A percentile compares a stretch with the other conserved stretches of the same genome.
Conservation (phyloP, 163 green algal species). For the Chlorella variabilis region DNA sequence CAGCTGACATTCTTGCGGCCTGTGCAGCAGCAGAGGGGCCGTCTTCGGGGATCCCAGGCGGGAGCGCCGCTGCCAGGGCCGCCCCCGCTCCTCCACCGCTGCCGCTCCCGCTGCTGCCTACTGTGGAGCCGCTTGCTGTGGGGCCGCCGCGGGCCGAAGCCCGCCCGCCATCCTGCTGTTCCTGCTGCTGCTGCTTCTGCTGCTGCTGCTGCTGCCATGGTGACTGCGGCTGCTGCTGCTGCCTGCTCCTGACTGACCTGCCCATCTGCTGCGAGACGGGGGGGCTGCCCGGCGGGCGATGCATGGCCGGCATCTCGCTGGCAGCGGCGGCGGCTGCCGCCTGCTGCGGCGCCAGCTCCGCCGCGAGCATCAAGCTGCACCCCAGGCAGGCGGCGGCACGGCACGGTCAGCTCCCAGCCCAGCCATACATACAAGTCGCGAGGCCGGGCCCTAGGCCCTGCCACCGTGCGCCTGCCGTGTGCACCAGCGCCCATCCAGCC, state of each 20-base stretch:
- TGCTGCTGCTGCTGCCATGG: neutral
- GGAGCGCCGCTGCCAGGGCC: neutral
- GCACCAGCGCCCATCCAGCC: too few species aligned
- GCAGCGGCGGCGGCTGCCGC: constrained; percentile 5
- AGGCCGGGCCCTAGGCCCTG: too few species aligned
- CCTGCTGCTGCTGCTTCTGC: neutral
- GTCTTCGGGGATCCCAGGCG: neutral
- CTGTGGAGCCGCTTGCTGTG: neutral
- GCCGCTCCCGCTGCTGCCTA: neutral
- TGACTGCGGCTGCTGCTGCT: constrained; percentile 11
- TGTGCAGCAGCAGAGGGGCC: too few species aligned
- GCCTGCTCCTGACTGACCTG: neutral
- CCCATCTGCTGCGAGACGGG: too few species aligned
- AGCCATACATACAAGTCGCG: too few species aligned
- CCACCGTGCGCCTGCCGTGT: too few species aligned
- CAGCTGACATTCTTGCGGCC: too few species aligned
- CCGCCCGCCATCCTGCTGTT: neutral
- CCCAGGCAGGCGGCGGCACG: too few species aligned
- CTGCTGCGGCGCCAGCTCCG: constrained; percentile 12
- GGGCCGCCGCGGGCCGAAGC: too few species aligned
- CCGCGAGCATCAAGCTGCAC: constrained; percentile 18
- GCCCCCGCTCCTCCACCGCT: neutral
- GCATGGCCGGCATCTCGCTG: neutral
- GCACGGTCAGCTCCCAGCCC: too few species aligned
- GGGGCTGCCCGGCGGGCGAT: too few species aligned